Conservation (phyloP, 768 basidiomycete genomes). For the Rhodotorula taiwanensis region DNA sequence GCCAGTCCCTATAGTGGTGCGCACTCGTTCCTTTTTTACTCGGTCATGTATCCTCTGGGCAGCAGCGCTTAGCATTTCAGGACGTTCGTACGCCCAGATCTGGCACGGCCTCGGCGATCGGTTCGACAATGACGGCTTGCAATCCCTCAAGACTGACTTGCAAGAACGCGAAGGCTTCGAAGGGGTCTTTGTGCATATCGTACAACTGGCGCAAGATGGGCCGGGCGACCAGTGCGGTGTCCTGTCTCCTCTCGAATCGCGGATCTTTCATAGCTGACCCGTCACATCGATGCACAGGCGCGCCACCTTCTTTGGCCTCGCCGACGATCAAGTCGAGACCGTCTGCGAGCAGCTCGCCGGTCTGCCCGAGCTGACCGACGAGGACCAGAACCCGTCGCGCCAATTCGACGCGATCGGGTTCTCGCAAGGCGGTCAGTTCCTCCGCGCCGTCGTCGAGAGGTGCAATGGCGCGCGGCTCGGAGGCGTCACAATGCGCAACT, state of each 20-base stretch:
- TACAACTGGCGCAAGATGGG: conserved; percentile 42
- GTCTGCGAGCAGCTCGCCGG: conserved; percentile 43
- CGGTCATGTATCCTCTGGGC: too few species aligned
- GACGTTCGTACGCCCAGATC: conserved; percentile 36
- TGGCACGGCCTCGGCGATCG: conserved; percentile 50
- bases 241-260: not conserved
- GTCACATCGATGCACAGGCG: conserved; percentile 1
- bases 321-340: conserved; percentile 41
- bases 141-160: conserved; percentile 43
- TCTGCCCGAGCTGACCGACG: conserved; percentile 41
- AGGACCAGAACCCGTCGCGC: conserved; percentile 33
- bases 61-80: too few species aligned
- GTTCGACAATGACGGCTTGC: conserved; percentile 43
- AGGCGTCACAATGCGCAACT: conserved; percentile 42
- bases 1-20: too few species aligned
- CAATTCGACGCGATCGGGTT: conserved; percentile 49
- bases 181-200: conserved; percentile 45
- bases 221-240: conserved; percentile 44
- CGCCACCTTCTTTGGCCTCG: conserved; percentile 45
- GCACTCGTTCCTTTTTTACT: too few species aligned
- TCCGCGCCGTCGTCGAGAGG: conserved; percentile 46
- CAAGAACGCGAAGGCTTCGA: conserved; percentile 35
- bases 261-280: not conserved
- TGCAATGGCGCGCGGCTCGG: conserved; percentile 33
- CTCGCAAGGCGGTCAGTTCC: conserved; percentile 48